phyloP scores from a whole-genome alignment of 768 basidiomycete genomes.

The Leccinum olivaceopallidum region DNA sequence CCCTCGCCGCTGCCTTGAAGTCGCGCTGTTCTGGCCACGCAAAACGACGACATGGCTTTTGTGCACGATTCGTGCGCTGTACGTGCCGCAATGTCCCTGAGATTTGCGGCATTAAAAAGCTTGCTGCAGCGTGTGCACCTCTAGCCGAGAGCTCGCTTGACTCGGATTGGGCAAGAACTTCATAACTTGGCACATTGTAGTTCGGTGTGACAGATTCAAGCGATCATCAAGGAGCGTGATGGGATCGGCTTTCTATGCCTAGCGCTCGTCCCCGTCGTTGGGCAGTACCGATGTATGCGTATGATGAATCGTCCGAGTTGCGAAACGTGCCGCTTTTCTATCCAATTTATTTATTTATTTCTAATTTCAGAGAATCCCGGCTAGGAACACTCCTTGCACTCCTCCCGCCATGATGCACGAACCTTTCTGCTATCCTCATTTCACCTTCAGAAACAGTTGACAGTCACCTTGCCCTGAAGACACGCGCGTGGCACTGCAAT shows the following conservation, averaged over 20 bases:
- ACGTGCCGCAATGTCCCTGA: neutral
- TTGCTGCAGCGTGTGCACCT: constrained; percentile 4
- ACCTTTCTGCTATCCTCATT: constrained; percentile 13
- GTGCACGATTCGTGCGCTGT: constrained; percentile 3
- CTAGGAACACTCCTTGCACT: constrained; percentile 30
- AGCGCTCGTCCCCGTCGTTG: constrained; percentile 3
- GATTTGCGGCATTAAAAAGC: neutral
- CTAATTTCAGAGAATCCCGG: constrained; percentile 31
- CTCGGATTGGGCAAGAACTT: neutral
- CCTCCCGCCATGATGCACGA: constrained; percentile 26
- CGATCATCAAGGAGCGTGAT: constrained; percentile 1
- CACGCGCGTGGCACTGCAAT: constrained; percentile 1
- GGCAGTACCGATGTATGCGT: neutral
- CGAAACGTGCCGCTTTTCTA: constrained; percentile 23
- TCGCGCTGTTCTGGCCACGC: neutral
- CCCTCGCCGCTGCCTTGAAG: neutral
- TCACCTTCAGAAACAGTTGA: constrained; percentile 8
- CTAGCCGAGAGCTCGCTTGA: neutral
- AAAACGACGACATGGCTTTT: constrained; percentile 4
- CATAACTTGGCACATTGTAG: neutral
- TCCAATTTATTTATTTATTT: constrained; percentile 32
- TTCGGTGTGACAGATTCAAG: neutral
- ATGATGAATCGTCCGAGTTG: constrained; percentile 9
- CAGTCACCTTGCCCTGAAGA: constrained; percentile 4
- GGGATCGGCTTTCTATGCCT: constrained; percentile 1